A percentile compares a stretch with the other conserved stretches of the same genome.
These are phyloP conservation scores for Kodamaea laetipori DNA, from an alignment of 805 yeast genomes.

Conservation along the genomic window DNA sequence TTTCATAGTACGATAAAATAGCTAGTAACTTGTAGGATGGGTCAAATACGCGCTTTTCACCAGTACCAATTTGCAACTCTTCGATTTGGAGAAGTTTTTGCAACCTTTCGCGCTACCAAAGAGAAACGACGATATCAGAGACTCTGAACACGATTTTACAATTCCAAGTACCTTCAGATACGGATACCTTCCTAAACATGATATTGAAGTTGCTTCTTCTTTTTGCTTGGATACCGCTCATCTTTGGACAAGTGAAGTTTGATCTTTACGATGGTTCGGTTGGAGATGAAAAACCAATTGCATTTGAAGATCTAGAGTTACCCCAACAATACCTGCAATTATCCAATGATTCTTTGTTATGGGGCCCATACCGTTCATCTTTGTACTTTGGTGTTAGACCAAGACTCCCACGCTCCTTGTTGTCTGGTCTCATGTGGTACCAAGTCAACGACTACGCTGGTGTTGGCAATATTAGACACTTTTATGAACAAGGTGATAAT, in stretches of 20 bases:
- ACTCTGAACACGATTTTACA: slow-evolving; percentile 2
- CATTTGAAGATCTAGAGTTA: slow-evolving; percentile 13
- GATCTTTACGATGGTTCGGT: slow-evolving; percentile 20
- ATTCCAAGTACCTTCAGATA: too few relatives aligned
- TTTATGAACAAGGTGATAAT: slow-evolving; percentile 71
- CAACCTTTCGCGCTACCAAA: slow-evolving; percentile 6
- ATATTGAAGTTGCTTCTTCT: slow-evolving; percentile 1
- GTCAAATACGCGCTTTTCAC: too few relatives aligned
- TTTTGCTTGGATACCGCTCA: slow-evolving; percentile 6
- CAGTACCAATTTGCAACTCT: too few relatives aligned
- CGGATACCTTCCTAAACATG: not conserved
- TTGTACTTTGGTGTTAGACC: slow-evolving; percentile 87
- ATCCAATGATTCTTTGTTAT: slow-evolving; percentile 38
- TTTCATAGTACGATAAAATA: too few relatives aligned
- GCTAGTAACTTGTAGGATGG: too few relatives aligned
- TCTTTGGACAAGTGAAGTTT: slow-evolving; percentile 22
- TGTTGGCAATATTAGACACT: slow-evolving; percentile 63
- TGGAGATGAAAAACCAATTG: not conserved
- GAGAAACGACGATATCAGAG: too few relatives aligned
- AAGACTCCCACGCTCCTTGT: slow-evolving; percentile 69
- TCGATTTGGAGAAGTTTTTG: too few relatives aligned
- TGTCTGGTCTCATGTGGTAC: slow-evolving; percentile 89
- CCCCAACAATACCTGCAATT: slow-evolving; percentile 16
- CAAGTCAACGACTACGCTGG: slow-evolving; percentile 60
- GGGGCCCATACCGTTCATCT: slow-evolving; percentile 95